Base-by-base conservation (phyloP, 345 rosid genomes). In the Excoecaria cochinchinensis region DNA sequence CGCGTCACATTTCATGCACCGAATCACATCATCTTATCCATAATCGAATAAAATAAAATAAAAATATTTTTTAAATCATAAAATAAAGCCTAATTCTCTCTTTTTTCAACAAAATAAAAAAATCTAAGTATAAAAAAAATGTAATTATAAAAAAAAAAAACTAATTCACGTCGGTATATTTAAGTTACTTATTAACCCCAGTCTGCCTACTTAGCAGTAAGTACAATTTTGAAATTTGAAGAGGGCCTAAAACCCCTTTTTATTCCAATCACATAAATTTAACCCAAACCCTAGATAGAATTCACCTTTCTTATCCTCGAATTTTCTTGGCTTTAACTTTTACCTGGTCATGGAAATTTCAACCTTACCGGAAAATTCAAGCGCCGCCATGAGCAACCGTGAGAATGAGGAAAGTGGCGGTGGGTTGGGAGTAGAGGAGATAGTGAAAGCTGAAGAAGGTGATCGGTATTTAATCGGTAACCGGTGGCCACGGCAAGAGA, bases 301-400 rank as follows among this genome's bases (percentile, higher is more conserved):
- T 72, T 83, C 71, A 64, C 61, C 68, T 48, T 69, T 39, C 67
- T 70, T 79, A 19, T 44, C 76, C 61, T 38, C 19, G 24, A 39
- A 42, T 64, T 74, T 69, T 69, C 70, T 64, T 16, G 22, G 69
- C 84, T 73, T 82, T 81, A 81, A 83, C 63, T 76, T 69, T 73
- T 61, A 19, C 19, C 11, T 16, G 46, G 31, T 70, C 53, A 84
- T 86, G 89, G 89, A 87, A 76, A 61, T 46, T 74, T 79, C 89
- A 25, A 53, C 68, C 71, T 64, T 44, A 31, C 85, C 83, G 72
- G 87, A 72, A 67, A 84, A 73, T 63, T 44, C 81, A 21, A 59
- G 24, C 42, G 64, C 66, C 24, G 74, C 10, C 36, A 38, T 68
- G 55, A 82, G 66, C 24, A 31, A 31, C 31, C 31, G 31, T 0